These are phyloP conservation scores for Ceratobasidium sp. DNA, from an alignment of 1,284 basidiomycete species.

Conservation along the genomic window DNA sequence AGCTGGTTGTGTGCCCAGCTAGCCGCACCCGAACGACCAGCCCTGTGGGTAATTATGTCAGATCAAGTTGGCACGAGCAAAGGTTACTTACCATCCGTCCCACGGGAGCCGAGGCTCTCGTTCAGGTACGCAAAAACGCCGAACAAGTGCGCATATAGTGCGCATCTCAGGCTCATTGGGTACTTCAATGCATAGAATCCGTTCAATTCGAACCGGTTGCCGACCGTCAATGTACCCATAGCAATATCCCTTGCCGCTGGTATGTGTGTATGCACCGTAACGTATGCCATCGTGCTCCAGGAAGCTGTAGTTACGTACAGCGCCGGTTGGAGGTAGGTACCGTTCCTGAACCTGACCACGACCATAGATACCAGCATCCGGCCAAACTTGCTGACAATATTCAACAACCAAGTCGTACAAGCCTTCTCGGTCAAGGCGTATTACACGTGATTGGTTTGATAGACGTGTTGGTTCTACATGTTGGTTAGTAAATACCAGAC, in stretches of 20 bases:
- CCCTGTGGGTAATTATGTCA: not conserved
- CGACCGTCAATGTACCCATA: slow-evolving; percentile 32
- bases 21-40: not conserved
- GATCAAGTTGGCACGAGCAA: not conserved
- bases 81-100: not conserved
- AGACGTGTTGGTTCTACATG: slow-evolving; percentile 3
- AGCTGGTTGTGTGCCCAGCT: not conserved
- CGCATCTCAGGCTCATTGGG: not conserved
- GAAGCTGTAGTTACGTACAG: slow-evolving; percentile 37
- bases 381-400: slow-evolving; percentile 22
- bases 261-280: slow-evolving; percentile 28
- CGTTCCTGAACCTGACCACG: not conserved
- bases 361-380: slow-evolving; percentile 26
- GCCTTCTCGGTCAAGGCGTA: not conserved
- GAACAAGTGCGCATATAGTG: slow-evolving; percentile 1
- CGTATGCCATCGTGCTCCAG: slow-evolving; percentile 16
- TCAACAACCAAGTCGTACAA: not conserved
- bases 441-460: slow-evolving; percentile 19
- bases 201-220: slow-evolving; percentile 14
- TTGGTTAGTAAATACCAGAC: too few species aligned
- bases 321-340: slow-evolving; percentile 15
- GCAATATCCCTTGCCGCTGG: slow-evolving; percentile 19
- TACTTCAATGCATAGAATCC: not conserved
- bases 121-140: not conserved
- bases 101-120: slow-evolving; percentile 9